These are phyloP conservation scores for Chytriomyces hyalinus DNA, from an alignment of 192 early-diverging fungal genomes.

Conservation along the genomic window DNA sequence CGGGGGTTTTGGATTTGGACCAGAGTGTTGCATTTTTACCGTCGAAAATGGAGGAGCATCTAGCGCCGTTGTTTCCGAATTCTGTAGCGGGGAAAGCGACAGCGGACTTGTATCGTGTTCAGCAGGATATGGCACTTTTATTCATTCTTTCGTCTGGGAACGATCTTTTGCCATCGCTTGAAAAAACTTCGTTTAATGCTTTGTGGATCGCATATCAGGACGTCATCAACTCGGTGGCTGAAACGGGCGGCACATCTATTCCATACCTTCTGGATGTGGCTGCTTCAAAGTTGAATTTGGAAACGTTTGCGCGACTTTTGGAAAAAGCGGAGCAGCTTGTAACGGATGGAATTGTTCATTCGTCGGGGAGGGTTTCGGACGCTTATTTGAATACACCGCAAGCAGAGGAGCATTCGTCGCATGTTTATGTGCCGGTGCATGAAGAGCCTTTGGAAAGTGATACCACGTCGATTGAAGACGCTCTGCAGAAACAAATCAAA, in stretches of 20 bases:
- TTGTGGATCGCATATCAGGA: background rate
- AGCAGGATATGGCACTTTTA: conserved; percentile 3
- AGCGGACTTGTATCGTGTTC: background rate
- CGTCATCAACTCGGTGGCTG: background rate
- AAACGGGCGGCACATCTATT: background rate
- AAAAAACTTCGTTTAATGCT: background rate
- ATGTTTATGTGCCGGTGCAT: background rate
- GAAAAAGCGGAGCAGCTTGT: background rate
- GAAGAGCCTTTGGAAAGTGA: too few species aligned
- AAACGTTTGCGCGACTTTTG: background rate
- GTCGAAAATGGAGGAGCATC: background rate
- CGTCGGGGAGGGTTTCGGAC: background rate
- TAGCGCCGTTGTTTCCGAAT: background rate
- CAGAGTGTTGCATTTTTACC: conserved; percentile 1
- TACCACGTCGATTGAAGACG: too few species aligned
- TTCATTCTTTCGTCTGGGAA: conserved; percentile 9
- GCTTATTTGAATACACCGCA: background rate
- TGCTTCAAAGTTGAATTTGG: background rate
- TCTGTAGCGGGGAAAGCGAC: too few species aligned
- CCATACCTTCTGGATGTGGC: background rate
- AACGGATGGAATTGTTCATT: background rate
- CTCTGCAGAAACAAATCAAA: too few species aligned
- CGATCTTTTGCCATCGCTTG: conserved; percentile 3
- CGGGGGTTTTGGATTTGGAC: conserved; percentile 4
- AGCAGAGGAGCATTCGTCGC: too few species aligned